Evolutionary conservation across 768 basidiomycete genomes (phyloP).

Genomic region (Psilocybe tampanensis): DNA sequence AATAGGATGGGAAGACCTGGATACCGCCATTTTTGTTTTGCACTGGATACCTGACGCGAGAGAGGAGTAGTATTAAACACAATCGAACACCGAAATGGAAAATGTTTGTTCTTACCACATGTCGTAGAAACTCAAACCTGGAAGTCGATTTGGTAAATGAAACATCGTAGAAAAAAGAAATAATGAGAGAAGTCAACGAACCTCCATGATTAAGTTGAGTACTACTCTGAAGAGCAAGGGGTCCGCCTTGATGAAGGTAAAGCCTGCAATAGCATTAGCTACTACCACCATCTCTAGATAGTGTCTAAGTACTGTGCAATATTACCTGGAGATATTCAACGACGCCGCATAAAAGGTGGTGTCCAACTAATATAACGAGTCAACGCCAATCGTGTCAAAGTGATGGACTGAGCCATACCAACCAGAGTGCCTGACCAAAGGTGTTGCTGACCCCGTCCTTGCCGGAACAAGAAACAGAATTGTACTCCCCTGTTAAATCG

Average conservation of each 20-base stretch:
- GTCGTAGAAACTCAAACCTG: conserved; percentile 47
- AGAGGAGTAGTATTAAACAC: not conserved
- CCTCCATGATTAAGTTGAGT: conserved; percentile 54
- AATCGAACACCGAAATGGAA: not conserved
- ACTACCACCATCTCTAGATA: not conserved
- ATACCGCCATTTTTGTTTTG: conserved; percentile 49
- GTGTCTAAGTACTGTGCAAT: not conserved
- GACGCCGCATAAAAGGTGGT: conserved; percentile 51
- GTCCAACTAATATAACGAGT: conserved; percentile 33
- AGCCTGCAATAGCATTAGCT: conserved; percentile 31
- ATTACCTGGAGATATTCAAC: conserved; percentile 50
- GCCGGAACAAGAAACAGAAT: conserved; percentile 56
- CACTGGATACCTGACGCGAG: conserved; percentile 43
- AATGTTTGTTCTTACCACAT: conserved; percentile 37
- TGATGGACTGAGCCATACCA: conserved; percentile 26
- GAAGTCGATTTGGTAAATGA: not conserved
- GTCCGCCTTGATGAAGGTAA: conserved; percentile 58
- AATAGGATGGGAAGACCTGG: conserved; percentile 56
- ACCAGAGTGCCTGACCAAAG: conserved; percentile 57
- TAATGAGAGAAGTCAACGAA: conserved; percentile 5
- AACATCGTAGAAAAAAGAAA: not conserved
- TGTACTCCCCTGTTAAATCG: conserved; percentile 47
- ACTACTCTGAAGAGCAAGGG: conserved; percentile 50
- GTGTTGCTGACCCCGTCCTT: conserved; percentile 52
- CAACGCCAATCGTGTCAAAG: not conserved